A percentile compares a stretch with the other conserved stretches of the same genome.
These are phyloP conservation scores for Insectozyma bohioensis DNA, from an alignment of 1,139 yeast species.

Conservation along the genomic window DNA sequence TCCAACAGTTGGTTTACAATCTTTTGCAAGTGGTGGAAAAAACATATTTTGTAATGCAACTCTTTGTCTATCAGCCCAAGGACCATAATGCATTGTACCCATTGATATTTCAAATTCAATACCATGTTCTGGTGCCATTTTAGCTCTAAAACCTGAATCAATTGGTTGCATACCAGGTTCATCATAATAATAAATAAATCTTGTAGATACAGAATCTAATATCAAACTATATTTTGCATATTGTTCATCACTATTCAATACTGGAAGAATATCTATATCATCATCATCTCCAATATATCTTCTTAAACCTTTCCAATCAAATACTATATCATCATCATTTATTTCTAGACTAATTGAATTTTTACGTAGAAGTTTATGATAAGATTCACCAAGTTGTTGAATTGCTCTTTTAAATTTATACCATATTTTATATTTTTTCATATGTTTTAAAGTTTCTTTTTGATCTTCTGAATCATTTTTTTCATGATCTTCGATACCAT, in stretches of 20 bases:
- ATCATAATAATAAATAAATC: constrained; percentile 66
- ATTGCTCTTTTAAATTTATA: constrained; percentile 22
- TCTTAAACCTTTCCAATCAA: constrained; percentile 41
- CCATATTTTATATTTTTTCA: constrained; percentile 22
- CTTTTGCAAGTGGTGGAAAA: constrained; percentile 67
- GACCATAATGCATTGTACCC: constrained; percentile 82
- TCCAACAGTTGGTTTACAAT: constrained; percentile 45
- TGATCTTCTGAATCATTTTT: constrained; percentile 4
- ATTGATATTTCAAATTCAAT: constrained; percentile 57
- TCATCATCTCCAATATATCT: constrained; percentile 43
- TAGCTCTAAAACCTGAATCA: constrained; percentile 15
- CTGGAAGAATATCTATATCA: constrained; percentile 30
- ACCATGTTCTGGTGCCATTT: constrained; percentile 58
- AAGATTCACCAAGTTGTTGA: constrained; percentile 13
- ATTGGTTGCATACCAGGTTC: constrained; percentile 61
- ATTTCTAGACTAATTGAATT: background rate
- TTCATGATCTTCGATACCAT: constrained; percentile 6
- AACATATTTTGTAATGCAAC: constrained; percentile 62
- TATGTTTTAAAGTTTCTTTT: constrained; percentile 13
- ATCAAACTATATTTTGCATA: constrained; percentile 82
- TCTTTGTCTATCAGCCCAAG: constrained; percentile 93
- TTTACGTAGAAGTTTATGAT: constrained; percentile 1
- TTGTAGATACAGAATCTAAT: constrained; percentile 59
- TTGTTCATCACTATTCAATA: constrained; percentile 49
- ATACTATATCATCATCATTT: constrained; percentile 9